Base-by-base conservation (phyloP, 352 stramenopile species). In the Globisporangium iwayamae region DNA sequence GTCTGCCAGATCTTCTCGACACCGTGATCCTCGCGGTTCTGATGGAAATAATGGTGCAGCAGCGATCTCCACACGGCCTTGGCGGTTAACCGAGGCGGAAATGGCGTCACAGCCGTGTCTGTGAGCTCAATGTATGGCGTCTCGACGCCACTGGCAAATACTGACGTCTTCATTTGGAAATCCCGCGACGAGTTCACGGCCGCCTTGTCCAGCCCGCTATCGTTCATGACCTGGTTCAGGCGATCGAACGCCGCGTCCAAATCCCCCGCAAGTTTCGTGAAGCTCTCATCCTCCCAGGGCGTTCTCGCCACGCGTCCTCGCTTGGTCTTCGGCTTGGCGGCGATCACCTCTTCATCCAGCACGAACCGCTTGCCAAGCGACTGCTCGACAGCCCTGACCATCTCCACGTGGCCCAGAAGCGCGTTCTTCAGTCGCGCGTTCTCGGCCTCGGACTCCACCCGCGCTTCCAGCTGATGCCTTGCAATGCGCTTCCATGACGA, bases 401-500 rank as follows among this genome's bases (percentile, higher is more conserved):
- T 61, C n/a, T n/a, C 52, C 7, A 60, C 10, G 32, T 61, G 41
- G 3, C 16, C 34, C 34, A 34, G 16, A 16, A 66, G 8, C 38
- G 56, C 50, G 43, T 38, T 16, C 32, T 60, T 60, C 41, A 66
- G n/a, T 14, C 48, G 34, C 13, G 18, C 13, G 22, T 66, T 66
- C 52, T 66, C 60, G 0, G 60, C 50, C 30, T 66, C 50, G 5
- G 60, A 51, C 32, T 39, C 18, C 11, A 30, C 20, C 11, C 39
- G 60, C 20, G 18, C 50, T 10, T 53, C 60, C 25, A 41, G 30
- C 18, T 66, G 60, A 11, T 54, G 16, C 3, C 22, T 8, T 13
- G 60, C 50, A 22, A 66, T 66, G 3, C 52, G 50, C 32, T 66
- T 43, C 60, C 60, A 66, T 28, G 52, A 53, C 16, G 50, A 66